Conservation (phyloP, 2,329 filamentous ascomycete species). For the Phaeosphaeria sp. region DNA sequence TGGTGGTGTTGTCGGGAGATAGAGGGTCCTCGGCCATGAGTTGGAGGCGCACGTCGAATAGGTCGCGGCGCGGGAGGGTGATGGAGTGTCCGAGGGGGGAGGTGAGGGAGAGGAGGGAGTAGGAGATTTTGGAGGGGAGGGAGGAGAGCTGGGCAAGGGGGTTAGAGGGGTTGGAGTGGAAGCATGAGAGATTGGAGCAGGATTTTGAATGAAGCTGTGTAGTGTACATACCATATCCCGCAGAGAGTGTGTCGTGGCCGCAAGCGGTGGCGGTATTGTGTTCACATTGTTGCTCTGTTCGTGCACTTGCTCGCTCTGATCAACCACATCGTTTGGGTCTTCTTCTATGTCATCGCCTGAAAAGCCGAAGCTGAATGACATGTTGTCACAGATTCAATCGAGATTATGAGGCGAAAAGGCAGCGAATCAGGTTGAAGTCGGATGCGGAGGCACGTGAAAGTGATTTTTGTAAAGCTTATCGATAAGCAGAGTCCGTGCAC, state of each 20-base stretch:
- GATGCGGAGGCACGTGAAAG: not conserved
- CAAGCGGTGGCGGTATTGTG: slow-evolving; percentile 39
- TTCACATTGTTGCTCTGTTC: not conserved
- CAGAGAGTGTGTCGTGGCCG: slow-evolving; percentile 52
- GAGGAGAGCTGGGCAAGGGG: slow-evolving; percentile 54
- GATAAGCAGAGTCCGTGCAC: slow-evolving; percentile 26
- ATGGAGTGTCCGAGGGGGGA: slow-evolving; percentile 64
- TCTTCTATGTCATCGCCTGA: slow-evolving; percentile 64
- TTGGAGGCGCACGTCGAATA: slow-evolving; percentile 83
- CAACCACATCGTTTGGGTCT: slow-evolving; percentile 47
- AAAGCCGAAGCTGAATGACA: slow-evolving; percentile 64
- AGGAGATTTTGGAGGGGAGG: slow-evolving; percentile 78
- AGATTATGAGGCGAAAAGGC: not conserved
- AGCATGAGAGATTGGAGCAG: too few species aligned
- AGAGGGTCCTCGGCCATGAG: slow-evolving; percentile 70
- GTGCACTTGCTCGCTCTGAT: slow-evolving; percentile 8
- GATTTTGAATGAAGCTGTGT: not conserved
- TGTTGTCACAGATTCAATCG: slow-evolving; percentile 6
- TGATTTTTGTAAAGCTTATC: slow-evolving; percentile 28
- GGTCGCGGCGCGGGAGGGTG: slow-evolving; percentile 72
- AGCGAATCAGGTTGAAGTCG: not conserved
- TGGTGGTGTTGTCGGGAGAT: slow-evolving; percentile 41
- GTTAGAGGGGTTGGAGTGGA: slow-evolving; percentile 4
- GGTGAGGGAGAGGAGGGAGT: slow-evolving; percentile 65
- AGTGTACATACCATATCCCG: slow-evolving; percentile 54